phyloP scores from a whole-genome alignment of 2,329 filamentous ascomycete genomes.

The Fusarium sp. region DNA sequence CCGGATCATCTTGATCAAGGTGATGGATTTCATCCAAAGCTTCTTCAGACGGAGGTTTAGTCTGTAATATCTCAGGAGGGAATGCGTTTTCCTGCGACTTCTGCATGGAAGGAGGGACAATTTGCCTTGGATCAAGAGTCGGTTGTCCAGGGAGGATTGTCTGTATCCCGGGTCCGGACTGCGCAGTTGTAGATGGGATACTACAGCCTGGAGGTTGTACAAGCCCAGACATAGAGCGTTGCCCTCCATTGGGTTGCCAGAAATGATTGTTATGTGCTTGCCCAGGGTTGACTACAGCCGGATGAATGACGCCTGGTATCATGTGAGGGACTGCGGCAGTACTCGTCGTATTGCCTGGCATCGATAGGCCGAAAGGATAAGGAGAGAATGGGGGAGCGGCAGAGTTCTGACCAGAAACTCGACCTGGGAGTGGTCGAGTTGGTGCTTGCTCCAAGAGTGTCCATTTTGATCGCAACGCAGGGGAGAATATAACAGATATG shows the following conservation, averaged over 20 bases:
- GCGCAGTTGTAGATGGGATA: background rate
- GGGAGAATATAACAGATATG: constrained; percentile 40
- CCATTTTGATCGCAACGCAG: constrained; percentile 48
- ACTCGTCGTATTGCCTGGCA: background rate
- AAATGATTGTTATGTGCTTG: background rate
- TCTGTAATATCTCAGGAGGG: constrained; percentile 29
- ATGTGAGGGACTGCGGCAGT: background rate
- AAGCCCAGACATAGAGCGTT: constrained; percentile 11
- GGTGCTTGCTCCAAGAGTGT: background rate
- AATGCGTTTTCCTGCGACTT: background rate
- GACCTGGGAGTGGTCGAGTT: background rate
- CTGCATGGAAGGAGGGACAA: background rate
- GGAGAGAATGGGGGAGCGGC: background rate
- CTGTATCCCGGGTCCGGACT: background rate
- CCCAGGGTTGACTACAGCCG: constrained; percentile 6
- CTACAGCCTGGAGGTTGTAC: background rate
- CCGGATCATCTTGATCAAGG: background rate
- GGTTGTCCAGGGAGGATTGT: background rate
- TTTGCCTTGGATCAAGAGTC: background rate
- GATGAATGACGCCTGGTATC: constrained; percentile 12
- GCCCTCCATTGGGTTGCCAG: constrained; percentile 6
- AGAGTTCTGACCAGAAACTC: background rate
- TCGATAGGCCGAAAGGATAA: background rate
- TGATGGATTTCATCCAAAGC: constrained; percentile 18
- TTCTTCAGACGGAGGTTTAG: constrained; percentile 46